phyloP scores from a whole-genome alignment of 768 basidiomycete species.

The Russula lepida region DNA sequence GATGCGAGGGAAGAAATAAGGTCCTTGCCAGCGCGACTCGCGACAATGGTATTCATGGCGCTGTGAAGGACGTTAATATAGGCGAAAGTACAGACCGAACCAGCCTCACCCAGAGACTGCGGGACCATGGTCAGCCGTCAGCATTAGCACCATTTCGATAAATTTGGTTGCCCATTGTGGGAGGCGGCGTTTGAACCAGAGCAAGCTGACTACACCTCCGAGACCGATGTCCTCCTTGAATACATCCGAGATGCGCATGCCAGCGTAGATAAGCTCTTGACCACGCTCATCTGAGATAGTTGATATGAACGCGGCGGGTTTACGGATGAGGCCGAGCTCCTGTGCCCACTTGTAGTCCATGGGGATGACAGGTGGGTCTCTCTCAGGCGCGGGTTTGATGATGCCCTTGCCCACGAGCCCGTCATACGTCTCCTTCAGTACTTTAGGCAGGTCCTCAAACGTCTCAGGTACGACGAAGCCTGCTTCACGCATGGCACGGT shows the following conservation, averaged over 20 bases:
- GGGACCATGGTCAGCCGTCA: slow-evolving; percentile 97
- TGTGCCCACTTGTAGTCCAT: slow-evolving; percentile 99
- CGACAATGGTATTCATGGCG: slow-evolving; percentile 99
- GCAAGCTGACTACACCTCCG: slow-evolving; percentile 89
- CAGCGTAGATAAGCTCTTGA: slow-evolving; percentile 95
- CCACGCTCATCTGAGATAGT: slow-evolving; percentile 99
- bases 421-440: slow-evolving; percentile 80
- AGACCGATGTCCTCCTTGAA: slow-evolving; percentile 97
- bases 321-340: slow-evolving; percentile 95
- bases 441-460: slow-evolving; percentile 89
- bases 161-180: slow-evolving; percentile 95
- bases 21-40: slow-evolving; percentile 98
- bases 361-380: slow-evolving; percentile 92
- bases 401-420: slow-evolving; percentile 60
- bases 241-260: slow-evolving; percentile 98
- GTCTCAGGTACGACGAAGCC: slow-evolving; percentile 97
- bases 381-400: slow-evolving; percentile 65
- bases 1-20: slow-evolving; percentile 93
- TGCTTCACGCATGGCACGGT: slow-evolving; percentile 85
- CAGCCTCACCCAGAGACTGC: slow-evolving; percentile 69
- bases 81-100: neutral
- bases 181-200: slow-evolving; percentile 97
- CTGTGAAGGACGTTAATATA: slow-evolving; percentile 24
- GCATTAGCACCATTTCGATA: slow-evolving; percentile 99
- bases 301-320: slow-evolving; percentile 97